Evolutionary conservation across 768 basidiomycete genomes (phyloP).

Genomic region (Leccinellum rugosiceps): DNA sequence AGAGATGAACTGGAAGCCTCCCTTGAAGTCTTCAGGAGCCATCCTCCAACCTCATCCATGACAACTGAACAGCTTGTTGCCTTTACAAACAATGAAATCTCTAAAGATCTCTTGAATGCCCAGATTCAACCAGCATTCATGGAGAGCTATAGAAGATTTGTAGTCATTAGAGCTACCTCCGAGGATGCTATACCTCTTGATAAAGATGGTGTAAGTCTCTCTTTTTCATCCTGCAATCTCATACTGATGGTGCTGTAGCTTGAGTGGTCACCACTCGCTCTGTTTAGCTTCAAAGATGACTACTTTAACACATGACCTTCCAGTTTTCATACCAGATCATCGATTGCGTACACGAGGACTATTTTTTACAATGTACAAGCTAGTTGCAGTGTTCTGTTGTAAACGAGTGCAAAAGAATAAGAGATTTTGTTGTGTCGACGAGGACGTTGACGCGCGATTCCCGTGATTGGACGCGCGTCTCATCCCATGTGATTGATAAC

Average conservation of each 20-base stretch:
- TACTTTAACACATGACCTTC: slow-evolving; percentile 33
- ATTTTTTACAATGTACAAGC: background rate
- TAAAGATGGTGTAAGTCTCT: slow-evolving; percentile 44
- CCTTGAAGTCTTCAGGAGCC: slow-evolving; percentile 23
- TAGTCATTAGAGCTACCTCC: slow-evolving; percentile 46
- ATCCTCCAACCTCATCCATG: slow-evolving; percentile 33
- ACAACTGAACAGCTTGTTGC: slow-evolving; percentile 32
- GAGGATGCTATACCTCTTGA: slow-evolving; percentile 28
- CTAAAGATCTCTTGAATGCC: slow-evolving; percentile 47
- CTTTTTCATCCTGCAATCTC: background rate
- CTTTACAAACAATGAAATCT: slow-evolving; percentile 45
- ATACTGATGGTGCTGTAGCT: slow-evolving; percentile 37
- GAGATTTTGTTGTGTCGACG: background rate
- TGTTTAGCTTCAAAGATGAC: slow-evolving; percentile 61
- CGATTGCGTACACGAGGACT: background rate
- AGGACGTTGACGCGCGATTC: no score
- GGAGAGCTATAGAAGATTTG: slow-evolving; percentile 61
- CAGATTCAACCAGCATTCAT: slow-evolving; percentile 64
- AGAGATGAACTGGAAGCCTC: slow-evolving; percentile 43
- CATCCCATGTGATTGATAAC: slow-evolving; percentile 25
- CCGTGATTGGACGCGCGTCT: no score
- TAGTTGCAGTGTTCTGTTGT: background rate
- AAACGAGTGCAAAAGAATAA: background rate
- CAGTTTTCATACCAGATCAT: background rate
- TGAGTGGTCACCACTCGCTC: slow-evolving; percentile 46